These are phyloP conservation scores for Ophiostoma sp. DNA, from an alignment of 2,329 filamentous ascomycete genomes.

Conservation along the genomic window DNA sequence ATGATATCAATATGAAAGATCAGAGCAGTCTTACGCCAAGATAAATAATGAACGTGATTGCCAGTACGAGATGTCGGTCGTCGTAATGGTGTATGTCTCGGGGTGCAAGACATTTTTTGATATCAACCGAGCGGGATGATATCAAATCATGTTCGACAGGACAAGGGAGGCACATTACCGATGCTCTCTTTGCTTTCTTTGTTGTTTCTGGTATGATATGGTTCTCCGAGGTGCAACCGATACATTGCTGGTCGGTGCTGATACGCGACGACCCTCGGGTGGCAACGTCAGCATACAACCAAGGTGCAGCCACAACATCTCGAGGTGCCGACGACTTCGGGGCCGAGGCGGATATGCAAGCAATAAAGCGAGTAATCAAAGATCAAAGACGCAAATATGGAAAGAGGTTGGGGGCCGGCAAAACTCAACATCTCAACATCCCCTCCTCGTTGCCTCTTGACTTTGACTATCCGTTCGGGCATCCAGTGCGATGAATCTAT, in stretches of 20 bases:
- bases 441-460: not conserved
- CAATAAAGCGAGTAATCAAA: too few species aligned
- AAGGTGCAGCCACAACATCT: not conserved
- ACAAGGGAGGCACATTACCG: not conserved
- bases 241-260: not conserved
- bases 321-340: not conserved
- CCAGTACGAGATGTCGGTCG: not conserved
- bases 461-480: not conserved
- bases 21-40: not conserved
- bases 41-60: not conserved
- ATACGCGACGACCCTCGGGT: not conserved
- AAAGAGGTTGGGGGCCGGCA: not conserved
- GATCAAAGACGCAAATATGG: too few species aligned
- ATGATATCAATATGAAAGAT: not conserved
- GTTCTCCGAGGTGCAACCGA: too few species aligned
- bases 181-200: too few species aligned
- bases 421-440: not conserved
- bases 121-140: not conserved
- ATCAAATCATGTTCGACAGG: not conserved
- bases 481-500: not conserved
- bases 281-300: not conserved
- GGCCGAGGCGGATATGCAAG: not conserved
- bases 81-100: not conserved
- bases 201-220: too few species aligned
- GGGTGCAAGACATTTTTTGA: not conserved